Conservation (phyloP, 306 rosid genomes). For the Prunus mume region DNA sequence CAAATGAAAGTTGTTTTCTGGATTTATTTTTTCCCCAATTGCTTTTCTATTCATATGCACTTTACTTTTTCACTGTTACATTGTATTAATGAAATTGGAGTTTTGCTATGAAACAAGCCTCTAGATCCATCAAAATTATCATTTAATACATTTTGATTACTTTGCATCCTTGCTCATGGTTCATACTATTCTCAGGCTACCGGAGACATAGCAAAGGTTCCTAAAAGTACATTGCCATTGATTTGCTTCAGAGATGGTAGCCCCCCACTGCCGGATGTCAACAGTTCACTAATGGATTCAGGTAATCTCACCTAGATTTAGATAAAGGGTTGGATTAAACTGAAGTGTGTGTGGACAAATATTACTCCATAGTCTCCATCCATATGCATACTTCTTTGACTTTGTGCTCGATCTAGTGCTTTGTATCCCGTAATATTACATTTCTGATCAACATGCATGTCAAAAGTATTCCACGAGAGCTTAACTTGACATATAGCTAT, state of each 20-base stretch:
- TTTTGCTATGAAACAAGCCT: neutral
- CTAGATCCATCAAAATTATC: neutral
- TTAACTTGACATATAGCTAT: neutral
- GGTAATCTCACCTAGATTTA: conserved; percentile 29
- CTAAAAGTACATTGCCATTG: conserved; percentile 52
- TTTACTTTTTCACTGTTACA: neutral
- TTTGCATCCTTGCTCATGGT: conserved; percentile 25
- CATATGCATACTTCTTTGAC: conserved; percentile 11
- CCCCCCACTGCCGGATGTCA: conserved; percentile 83
- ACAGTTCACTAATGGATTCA: conserved; percentile 52
- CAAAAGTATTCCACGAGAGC: neutral
- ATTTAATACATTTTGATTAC: conserved; percentile 10
- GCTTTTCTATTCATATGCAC: neutral
- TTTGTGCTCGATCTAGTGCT: neutral
- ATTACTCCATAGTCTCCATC: neutral
- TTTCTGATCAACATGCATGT: neutral
- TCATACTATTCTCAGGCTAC: conserved; percentile 53
- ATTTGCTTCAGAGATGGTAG: conserved; percentile 91
- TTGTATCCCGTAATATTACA: neutral
- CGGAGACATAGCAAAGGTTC: conserved; percentile 44
- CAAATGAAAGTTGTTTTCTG: neutral
- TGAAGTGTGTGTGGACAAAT: neutral
- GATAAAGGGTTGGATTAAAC: neutral
- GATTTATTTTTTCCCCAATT: neutral
- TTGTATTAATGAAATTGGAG: neutral